Percentiles rank a stretch among this genome's conserved stretches.
These are phyloP conservation scores for Talaromyces proteolyticus DNA, from an alignment of 495 filamentous ascomycete species.

Conservation along the genomic window DNA sequence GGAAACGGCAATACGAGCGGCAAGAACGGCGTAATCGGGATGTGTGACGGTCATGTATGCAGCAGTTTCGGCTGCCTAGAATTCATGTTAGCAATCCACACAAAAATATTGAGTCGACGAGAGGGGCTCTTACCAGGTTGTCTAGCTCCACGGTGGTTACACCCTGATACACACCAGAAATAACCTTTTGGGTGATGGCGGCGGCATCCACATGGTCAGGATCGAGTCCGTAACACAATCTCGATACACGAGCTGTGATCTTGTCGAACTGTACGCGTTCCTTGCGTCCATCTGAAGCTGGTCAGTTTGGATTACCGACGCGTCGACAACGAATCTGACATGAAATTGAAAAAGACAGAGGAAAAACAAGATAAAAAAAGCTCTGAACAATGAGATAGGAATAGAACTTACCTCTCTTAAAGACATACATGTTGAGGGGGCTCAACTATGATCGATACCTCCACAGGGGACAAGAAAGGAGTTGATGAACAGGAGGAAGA, in stretches of 20 bases:
- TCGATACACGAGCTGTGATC: conserved; percentile 96
- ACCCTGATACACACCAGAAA: conserved; percentile 97
- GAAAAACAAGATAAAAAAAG: not conserved
- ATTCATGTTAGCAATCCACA: not conserved
- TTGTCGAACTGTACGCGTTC: conserved; percentile 99
- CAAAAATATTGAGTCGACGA: not conserved
- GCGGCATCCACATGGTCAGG: conserved; percentile 95
- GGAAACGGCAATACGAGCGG: conserved; percentile 96
- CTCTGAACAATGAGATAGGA: not conserved
- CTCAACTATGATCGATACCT: not conserved
- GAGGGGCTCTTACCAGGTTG: conserved; percentile 85
- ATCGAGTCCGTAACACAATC: conserved; percentile 95
- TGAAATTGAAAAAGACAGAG: conserved; percentile 21
- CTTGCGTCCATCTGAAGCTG: conserved; percentile 83
- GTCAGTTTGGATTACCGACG: conserved; percentile 18
- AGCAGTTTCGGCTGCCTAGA: conserved; percentile 92
- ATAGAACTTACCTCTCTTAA: conserved; percentile 56
- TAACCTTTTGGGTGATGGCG: conserved; percentile 98
- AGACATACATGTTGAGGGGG: conserved; percentile 55
- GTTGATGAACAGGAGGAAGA: conserved; percentile 8
- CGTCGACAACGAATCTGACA: not conserved
- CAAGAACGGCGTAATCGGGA: conserved; percentile 97
- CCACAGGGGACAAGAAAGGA: conserved; percentile 9
- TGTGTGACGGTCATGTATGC: conserved; percentile 99
- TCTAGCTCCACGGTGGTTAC: conserved; percentile 94